These are phyloP conservation scores for Termitomyces heimii DNA, from an alignment of 768 basidiomycete species.

Conservation along the genomic window DNA sequence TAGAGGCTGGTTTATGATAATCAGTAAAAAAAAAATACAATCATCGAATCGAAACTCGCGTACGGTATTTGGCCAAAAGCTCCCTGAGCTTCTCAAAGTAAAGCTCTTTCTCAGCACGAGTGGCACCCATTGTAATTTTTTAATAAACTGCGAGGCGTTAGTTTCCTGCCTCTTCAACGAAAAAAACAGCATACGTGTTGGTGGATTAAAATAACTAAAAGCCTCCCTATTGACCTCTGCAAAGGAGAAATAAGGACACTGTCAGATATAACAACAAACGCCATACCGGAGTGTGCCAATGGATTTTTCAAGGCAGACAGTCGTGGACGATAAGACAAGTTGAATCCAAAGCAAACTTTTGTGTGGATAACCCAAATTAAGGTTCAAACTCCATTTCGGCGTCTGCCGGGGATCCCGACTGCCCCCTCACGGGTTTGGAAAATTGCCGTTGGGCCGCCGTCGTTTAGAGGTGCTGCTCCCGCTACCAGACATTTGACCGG, in stretches of 20 bases:
- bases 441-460: neutral
- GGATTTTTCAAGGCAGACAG: conserved; percentile 90
- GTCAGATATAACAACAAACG: neutral
- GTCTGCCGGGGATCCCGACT: conserved; percentile 7
- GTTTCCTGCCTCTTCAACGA: neutral
- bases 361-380: conserved; percentile 29
- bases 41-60: conserved; percentile 24
- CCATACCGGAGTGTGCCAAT: conserved; percentile 75
- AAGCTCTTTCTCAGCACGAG: conserved; percentile 81
- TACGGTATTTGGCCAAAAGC: conserved; percentile 85
- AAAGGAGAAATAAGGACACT: neutral
- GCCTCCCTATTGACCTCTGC: conserved; percentile 90
- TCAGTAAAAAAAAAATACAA: neutral
- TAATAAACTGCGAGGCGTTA: conserved; percentile 14
- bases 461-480: too few species aligned
- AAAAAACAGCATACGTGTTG: conserved; percentile 9
- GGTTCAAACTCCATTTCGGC: conserved; percentile 25
- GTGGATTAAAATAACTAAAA: conserved; percentile 30
- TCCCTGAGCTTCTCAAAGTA: conserved; percentile 96
- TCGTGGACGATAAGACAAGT: conserved; percentile 22
- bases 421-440: too few species aligned
- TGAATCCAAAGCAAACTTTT: conserved; percentile 17
- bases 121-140: conserved; percentile 78
- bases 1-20: conserved; percentile 58
- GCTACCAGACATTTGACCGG: neutral